Conservation (phyloP, 2,329 filamentous ascomycete genomes). For the Xenoacremonium recifei region DNA sequence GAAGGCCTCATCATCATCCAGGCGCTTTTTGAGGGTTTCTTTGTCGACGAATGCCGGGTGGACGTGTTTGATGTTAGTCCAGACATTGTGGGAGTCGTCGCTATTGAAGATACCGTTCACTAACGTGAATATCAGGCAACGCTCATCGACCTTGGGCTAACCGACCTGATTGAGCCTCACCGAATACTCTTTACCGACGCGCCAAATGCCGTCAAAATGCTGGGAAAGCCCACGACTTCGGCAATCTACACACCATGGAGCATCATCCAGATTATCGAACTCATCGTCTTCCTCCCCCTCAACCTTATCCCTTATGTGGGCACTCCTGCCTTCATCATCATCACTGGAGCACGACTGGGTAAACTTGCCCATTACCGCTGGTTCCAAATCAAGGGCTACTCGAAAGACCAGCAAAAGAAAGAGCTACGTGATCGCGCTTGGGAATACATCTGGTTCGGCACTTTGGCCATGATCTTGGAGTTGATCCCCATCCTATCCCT, state of each 20-base stretch:
- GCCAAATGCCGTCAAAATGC: slow-evolving; percentile 70
- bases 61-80: slow-evolving; percentile 76
- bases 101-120: neutral
- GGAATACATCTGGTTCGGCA: slow-evolving; percentile 94
- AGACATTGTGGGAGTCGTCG: neutral
- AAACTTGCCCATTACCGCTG: slow-evolving; percentile 90
- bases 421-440: slow-evolving; percentile 67
- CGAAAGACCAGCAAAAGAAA: slow-evolving; percentile 69
- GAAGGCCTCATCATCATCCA: slow-evolving; percentile 71
- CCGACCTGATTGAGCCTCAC: slow-evolving; percentile 65
- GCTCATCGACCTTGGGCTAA: slow-evolving; percentile 70
- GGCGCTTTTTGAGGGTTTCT: slow-evolving; percentile 74
- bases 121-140: slow-evolving; percentile 56
- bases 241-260: slow-evolving; percentile 88
- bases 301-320: slow-evolving; percentile 86
- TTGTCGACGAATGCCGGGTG: slow-evolving; percentile 75
- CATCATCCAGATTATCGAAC: slow-evolving; percentile 84
- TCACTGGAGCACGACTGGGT: slow-evolving; percentile 84
- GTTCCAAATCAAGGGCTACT: slow-evolving; percentile 75
- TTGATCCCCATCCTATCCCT: slow-evolving; percentile 90
- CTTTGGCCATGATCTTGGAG: slow-evolving; percentile 78
- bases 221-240: slow-evolving; percentile 76
- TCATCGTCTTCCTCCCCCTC: slow-evolving; percentile 74
- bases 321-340: slow-evolving; percentile 78
- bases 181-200: slow-evolving; percentile 66